These are phyloP conservation scores for Spirogloea muscicola DNA, from an alignment of 139 green algal species.

Conservation along the genomic window DNA sequence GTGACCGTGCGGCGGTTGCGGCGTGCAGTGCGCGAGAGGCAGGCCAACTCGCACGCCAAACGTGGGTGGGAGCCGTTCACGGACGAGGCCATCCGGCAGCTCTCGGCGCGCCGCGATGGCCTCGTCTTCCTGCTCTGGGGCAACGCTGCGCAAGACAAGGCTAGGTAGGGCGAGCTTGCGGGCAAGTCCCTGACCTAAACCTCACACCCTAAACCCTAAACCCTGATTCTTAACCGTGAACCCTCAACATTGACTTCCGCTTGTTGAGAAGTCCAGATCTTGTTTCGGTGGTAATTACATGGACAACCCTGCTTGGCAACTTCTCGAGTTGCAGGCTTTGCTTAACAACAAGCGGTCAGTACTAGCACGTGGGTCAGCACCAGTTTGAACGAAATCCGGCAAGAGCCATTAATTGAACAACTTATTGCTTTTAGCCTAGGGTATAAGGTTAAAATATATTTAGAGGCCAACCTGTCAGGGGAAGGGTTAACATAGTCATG, in stretches of 20 bases:
- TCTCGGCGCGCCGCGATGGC: constrained; percentile 56
- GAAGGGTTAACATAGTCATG: no score
- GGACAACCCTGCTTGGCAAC: background rate
- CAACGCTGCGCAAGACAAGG: constrained; percentile 52
- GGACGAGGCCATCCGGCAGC: constrained; percentile 66
- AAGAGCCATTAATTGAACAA: no score
- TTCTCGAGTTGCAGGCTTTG: background rate
- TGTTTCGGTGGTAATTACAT: no score
- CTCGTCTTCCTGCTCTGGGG: constrained; percentile 62
- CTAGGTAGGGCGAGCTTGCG: constrained; percentile 13
- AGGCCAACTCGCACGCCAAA: constrained; percentile 81
- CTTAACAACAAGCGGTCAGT: background rate
- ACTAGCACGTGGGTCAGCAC: no score
- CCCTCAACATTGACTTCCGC: no score
- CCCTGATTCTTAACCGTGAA: no score
- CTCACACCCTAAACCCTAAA: background rate
- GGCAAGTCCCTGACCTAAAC: background rate
- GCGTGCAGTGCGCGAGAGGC: constrained; percentile 30
- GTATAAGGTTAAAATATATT: background rate
- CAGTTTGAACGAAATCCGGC: no score
- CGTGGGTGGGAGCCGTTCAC: constrained; percentile 91
- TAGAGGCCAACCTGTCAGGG: no score
- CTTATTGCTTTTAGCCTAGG: background rate
- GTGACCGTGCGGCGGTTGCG: no score
- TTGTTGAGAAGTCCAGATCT: no score